Evolutionary conservation across 768 basidiomycete species (phyloP), one percentile per base, ranked within the genome.

Genomic region (Neoboletus subvelutipes): DNA sequence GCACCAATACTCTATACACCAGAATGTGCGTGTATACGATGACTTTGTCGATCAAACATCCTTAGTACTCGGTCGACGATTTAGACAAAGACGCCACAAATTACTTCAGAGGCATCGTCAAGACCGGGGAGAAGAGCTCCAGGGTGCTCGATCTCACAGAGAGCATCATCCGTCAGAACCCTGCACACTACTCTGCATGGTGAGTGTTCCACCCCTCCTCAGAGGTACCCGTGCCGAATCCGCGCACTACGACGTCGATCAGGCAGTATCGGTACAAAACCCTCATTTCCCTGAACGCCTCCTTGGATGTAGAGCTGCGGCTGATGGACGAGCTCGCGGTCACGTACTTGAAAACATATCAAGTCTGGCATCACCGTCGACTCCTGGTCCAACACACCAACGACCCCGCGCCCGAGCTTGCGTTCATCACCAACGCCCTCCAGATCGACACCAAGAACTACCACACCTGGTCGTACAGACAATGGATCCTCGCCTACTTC

Each of bases 161-260:
- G 72, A 78, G 77, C 39, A 84, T 98, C 64, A 96, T 99, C 61
- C 81, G 88, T 28, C 77, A 89, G 73, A 99, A 99, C 70, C 95
- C 97, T 6, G 94, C 92, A 1, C 97, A 98, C 69, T 99, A 98
- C 68, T 90, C 94, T 50, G 94, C 95, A 63, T 99, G 97, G 96
- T 94, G 69, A 57, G 86, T 24, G 20, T 22, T 43, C 8, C 51
- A 49, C 31, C 57, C 37, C 7, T 34, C 50, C 46, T 31, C 20
- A 24, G 24, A 41, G 13, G 24, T 24, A 47, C 43, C 7, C 42
- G 49, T 56, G 45, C 47, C 46, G n/a, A 50, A 42, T 48, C 4
- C 29, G 24, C 10, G 20, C 28, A 33, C 31, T 49, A 33, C 52
- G 15, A 13, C 45, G 26, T 39, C 45, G 20, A 43, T 29, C 69